Percentiles rank a stretch among this genome's conserved stretches.
Evolutionary conservation across 768 basidiomycete species (phyloP).

Genomic region (Leccinum longicurvipes): DNA sequence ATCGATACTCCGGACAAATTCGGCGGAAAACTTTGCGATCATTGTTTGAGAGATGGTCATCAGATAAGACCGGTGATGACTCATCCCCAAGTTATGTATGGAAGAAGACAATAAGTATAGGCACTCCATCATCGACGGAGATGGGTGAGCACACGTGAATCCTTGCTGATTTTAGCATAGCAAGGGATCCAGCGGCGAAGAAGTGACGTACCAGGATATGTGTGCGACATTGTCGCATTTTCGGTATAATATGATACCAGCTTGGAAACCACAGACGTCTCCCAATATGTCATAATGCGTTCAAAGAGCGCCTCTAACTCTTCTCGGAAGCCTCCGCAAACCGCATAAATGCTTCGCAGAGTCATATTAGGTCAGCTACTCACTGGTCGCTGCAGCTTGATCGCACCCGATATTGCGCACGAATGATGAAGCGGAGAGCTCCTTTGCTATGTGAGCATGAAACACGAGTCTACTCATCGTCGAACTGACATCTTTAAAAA

Average conservation of each 20-base stretch:
- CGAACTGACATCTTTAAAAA: conserved; percentile 5
- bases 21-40: conserved; percentile 35
- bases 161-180: conserved; percentile 19
- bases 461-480: conserved; percentile 41
- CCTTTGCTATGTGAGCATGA: conserved; percentile 47
- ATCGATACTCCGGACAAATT: conserved; percentile 32
- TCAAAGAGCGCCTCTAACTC: conserved; percentile 41
- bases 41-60: conserved; percentile 37
- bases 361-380: conserved; percentile 10
- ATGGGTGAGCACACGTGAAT: conserved; percentile 38
- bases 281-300: conserved; percentile 53
- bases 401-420: conserved; percentile 43
- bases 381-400: conserved; percentile 36
- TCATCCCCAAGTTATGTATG: conserved; percentile 54
- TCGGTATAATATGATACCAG: conserved; percentile 19
- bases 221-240: conserved; percentile 3
- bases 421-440: conserved; percentile 44
- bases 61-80: conserved; percentile 36
- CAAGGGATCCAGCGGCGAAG: conserved; percentile 1
- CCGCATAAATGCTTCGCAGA: conserved; percentile 3
- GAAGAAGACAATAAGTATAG: conserved; percentile 52
- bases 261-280: conserved; percentile 37
- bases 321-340: conserved; percentile 46
- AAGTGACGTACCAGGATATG: conserved; percentile 10
- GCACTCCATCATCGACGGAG: conserved; percentile 51